These are phyloP conservation scores for Ceratocystis papillata DNA, from an alignment of 2,329 filamentous ascomycete genomes.

Conservation along the genomic window DNA sequence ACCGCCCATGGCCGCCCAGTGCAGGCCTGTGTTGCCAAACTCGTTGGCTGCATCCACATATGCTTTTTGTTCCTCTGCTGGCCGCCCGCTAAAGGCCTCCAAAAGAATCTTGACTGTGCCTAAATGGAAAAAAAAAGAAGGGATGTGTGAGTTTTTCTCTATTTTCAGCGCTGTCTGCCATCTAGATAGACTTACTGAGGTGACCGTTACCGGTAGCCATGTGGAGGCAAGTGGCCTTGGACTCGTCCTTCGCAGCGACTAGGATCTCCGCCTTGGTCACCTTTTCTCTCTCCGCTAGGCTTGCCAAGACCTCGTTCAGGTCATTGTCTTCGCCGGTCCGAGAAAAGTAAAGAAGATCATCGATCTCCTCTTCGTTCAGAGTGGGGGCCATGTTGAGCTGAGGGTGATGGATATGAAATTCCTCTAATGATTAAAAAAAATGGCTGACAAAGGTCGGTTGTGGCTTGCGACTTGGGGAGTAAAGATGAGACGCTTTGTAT, in stretches of 20 bases:
- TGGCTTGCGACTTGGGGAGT: conserved; percentile 7
- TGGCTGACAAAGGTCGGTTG: background rate
- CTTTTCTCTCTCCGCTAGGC: conserved; percentile 51
- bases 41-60: conserved; percentile 62
- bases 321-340: conserved; percentile 66
- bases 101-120: conserved; percentile 39
- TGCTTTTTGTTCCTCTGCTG: conserved; percentile 34
- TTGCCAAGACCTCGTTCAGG: conserved; percentile 48
- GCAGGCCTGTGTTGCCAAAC: conserved; percentile 79
- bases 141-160: conserved; percentile 7
- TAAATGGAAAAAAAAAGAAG: conserved; percentile 26
- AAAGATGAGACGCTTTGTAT: conserved; percentile 16
- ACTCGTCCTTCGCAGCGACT: conserved; percentile 57
- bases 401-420: conserved; percentile 1
- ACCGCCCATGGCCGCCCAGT: conserved; percentile 88
- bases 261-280: conserved; percentile 54
- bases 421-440: conserved; percentile 13
- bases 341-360: conserved; percentile 82
- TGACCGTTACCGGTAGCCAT: conserved; percentile 91
- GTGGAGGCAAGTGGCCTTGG: conserved; percentile 73
- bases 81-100: conserved; percentile 34
- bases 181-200: conserved; percentile 43
- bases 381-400: conserved; percentile 38
- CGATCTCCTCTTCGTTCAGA: conserved; percentile 68
- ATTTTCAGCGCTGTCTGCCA: background rate